phyloP scores from a whole-genome alignment of 2,329 filamentous ascomycete genomes.

The Clonostachys rhizophaga region DNA sequence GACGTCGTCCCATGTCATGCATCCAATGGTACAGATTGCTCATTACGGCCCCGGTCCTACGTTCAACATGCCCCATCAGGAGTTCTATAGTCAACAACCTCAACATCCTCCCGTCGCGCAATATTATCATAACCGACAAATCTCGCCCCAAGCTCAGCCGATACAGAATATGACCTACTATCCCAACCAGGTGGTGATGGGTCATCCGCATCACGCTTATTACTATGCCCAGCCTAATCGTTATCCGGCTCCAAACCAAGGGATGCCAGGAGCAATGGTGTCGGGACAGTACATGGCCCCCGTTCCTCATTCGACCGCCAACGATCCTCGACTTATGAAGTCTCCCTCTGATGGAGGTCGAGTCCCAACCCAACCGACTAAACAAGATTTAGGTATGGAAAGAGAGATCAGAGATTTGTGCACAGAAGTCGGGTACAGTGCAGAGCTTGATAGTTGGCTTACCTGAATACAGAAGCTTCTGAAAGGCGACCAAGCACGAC shows the following conservation, averaged over 20 bases:
- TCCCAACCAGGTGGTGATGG: constrained; percentile 34
- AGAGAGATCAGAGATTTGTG: background rate
- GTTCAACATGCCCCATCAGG: constrained; percentile 31
- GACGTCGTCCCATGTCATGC: constrained; percentile 29
- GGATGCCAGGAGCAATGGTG: constrained; percentile 23
- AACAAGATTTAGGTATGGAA: constrained; percentile 14
- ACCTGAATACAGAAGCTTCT: background rate
- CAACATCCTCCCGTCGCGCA: constrained; percentile 27
- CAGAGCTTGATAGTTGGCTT: background rate
- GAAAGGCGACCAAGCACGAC: constrained; percentile 10
- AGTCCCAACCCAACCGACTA: constrained; percentile 4
- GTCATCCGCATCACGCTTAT: constrained; percentile 31
- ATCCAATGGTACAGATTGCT: constrained; percentile 28
- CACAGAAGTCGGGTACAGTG: too few species aligned
- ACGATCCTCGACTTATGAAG: constrained; percentile 14
- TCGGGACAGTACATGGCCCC: constrained; percentile 24
- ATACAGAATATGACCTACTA: constrained; percentile 38
- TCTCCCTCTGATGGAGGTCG: constrained; percentile 7
- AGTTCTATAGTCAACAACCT: constrained; percentile 42
- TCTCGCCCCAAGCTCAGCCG: constrained; percentile 27
- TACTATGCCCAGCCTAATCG: constrained; percentile 36
- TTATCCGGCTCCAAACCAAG: constrained; percentile 24
- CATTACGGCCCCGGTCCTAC: constrained; percentile 31
- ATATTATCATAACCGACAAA: constrained; percentile 34
- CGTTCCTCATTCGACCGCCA: constrained; percentile 9